These are phyloP conservation scores for Auriscalpium orientale DNA, from an alignment of 768 basidiomycete genomes.

Conservation along the genomic window DNA sequence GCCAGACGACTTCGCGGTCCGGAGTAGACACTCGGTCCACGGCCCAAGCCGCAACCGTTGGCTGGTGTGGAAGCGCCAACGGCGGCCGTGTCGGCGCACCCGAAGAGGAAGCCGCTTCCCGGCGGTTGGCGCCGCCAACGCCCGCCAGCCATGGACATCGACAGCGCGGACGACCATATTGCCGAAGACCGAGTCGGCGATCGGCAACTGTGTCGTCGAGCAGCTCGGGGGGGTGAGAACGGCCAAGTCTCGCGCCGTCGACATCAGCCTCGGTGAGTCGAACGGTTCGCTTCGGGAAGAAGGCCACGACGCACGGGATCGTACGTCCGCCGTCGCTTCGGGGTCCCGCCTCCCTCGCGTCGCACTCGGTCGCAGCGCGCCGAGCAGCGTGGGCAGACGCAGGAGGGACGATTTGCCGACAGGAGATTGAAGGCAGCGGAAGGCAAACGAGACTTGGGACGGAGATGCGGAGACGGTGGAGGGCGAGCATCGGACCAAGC, in stretches of 20 bases:
- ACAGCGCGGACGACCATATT: neutral
- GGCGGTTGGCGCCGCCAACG: neutral
- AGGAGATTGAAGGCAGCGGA: neutral
- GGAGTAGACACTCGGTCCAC: too few relatives aligned
- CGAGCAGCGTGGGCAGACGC: conserved; percentile 14
- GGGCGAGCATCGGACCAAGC: neutral
- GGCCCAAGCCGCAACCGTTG: neutral
- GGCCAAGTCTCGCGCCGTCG: conserved; percentile 37
- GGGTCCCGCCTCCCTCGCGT: neutral
- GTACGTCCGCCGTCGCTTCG: conserved; percentile 24
- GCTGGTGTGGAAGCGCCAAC: neutral
- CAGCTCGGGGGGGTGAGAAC: conserved; percentile 16
- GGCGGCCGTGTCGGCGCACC: conserved; percentile 1
- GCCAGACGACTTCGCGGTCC: too few relatives aligned
- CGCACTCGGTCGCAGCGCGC: conserved; percentile 14
- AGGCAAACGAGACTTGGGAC: neutral
- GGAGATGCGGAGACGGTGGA: neutral
- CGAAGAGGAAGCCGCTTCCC: too few relatives aligned
- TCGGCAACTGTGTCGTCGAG: conserved; percentile 1
- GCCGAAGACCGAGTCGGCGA: conserved; percentile 4
- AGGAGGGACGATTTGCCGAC: conserved; percentile 5
- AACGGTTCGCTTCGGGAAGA: conserved; percentile 65
- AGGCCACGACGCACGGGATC: conserved; percentile 41
- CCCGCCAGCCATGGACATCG: neutral
- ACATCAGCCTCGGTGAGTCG: conserved; percentile 51